phyloP scores from a whole-genome alignment of 352 stramenopile species.

The Phytopythium chamaehyphon region DNA sequence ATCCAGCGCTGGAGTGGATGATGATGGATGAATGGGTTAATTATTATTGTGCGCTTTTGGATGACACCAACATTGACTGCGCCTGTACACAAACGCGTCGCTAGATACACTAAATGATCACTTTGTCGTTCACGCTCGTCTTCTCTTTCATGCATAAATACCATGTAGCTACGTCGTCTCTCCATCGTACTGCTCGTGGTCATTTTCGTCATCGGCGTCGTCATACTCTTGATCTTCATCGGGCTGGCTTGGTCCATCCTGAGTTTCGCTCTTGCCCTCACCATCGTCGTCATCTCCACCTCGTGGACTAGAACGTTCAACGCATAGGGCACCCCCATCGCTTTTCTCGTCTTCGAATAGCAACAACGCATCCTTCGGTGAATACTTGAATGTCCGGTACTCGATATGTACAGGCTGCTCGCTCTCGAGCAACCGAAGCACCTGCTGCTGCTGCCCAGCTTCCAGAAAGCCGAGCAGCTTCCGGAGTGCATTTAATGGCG shows the following conservation, averaged over 20 bases:
- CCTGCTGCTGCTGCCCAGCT: conserved; percentile 32
- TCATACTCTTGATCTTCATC: background rate
- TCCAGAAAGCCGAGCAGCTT: conserved; percentile 76
- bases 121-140: no score
- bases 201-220: background rate
- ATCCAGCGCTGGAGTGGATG: conserved; percentile 2
- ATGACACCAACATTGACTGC: no score
- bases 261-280: background rate
- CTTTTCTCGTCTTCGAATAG: background rate
- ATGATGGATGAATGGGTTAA: conserved; percentile 3
- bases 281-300: background rate
- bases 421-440: conserved; percentile 32
- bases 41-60: no score
- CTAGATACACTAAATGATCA: no score
- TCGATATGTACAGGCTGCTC: conserved; percentile 42
- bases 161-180: no score
- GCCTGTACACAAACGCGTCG: no score
- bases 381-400: conserved; percentile 56
- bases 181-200: background rate
- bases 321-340: background rate
- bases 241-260: background rate
- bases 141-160: no score
- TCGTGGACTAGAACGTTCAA: background rate
- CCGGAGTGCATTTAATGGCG: conserved; percentile 26
- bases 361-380: conserved; percentile 25